Percentiles rank a stretch among this genome's conserved stretches.
Evolutionary conservation across 495 filamentous ascomycete species (phyloP).

Genomic region (Penicillium argentinense): DNA sequence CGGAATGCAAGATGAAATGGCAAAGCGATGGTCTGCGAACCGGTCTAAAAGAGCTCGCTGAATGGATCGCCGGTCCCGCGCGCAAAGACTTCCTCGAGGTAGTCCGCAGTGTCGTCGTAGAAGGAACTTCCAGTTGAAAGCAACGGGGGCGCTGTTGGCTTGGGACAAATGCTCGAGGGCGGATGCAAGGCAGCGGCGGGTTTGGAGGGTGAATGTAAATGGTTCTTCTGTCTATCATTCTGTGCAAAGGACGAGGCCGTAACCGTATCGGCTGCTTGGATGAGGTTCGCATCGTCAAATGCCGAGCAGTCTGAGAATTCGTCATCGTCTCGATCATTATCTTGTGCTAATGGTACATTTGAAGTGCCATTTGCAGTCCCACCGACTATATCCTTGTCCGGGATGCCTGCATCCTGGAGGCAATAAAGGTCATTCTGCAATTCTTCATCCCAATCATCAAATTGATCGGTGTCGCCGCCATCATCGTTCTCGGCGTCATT

Average conservation of each 20-base stretch:
- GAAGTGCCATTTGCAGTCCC: neutral
- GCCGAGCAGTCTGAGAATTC: constrained; percentile 45
- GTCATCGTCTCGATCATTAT: constrained; percentile 26
- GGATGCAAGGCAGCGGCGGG: neutral
- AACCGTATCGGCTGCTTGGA: constrained; percentile 26
- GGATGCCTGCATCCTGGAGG: constrained; percentile 8
- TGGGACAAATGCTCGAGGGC: neutral
- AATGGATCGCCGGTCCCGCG: constrained; percentile 31
- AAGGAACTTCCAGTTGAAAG: constrained; percentile 33
- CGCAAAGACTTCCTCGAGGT: constrained; percentile 36
- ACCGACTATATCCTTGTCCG: neutral
- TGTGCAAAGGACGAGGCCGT: constrained; percentile 7
- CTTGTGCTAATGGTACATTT: neutral
- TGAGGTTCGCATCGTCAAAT: constrained; percentile 37
- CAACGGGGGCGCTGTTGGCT: constrained; percentile 2
- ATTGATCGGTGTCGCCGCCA: no score
- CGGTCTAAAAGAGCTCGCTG: constrained; percentile 26
- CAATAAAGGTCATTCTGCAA: constrained; percentile 17
- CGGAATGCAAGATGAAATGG: neutral
- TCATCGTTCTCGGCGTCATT: no score
- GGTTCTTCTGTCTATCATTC: no score
- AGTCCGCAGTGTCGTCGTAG: constrained; percentile 40
- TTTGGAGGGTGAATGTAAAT: neutral
- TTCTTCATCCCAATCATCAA: constrained; percentile 16
- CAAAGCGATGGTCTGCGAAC: constrained; percentile 10